Evolutionary conservation across 73 alveolate genomes (phyloP).

Genomic region (Paramecium caudatum): DNA sequence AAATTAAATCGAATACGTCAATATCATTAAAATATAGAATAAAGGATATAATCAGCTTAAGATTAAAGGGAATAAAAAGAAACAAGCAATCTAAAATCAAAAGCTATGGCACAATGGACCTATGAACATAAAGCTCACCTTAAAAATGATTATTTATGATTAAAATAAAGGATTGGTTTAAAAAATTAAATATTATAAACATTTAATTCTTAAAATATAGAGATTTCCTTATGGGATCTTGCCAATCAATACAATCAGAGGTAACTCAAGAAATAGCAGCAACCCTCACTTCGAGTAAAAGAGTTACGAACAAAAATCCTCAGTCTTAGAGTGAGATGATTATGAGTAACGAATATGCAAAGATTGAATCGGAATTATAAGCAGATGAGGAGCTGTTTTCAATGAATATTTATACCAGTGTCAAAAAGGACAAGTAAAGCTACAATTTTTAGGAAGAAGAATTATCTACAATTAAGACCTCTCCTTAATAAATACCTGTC

Average conservation of each 20-base stretch:
- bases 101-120: slow-evolving; percentile 75
- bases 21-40: slow-evolving; percentile 36
- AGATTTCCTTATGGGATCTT: no score
- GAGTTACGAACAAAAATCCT: no score
- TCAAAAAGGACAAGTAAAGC: background rate
- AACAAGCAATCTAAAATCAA: slow-evolving; percentile 61
- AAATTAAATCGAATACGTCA: slow-evolving; percentile 59
- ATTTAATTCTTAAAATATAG: no score
- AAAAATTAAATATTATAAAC: background rate
- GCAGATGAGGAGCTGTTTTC: background rate
- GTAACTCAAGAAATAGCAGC: no score
- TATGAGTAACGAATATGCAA: background rate
- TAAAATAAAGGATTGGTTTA: background rate
- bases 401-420: background rate
- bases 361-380: background rate
- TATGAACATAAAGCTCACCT: slow-evolving; percentile 74
- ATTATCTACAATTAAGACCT: no score
- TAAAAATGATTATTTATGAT: slow-evolving; percentile 69
- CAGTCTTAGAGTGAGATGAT: slow-evolving; percentile 22
- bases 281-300: no score
- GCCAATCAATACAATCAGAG: no score
- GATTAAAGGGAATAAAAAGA: slow-evolving; percentile 50
- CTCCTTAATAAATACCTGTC: background rate
- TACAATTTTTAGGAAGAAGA: slow-evolving; percentile 39
- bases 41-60: slow-evolving; percentile 28